Evolutionary conservation across 176 grass and related monocot genomes (phyloP).

Genomic region (Poa pratensis): DNA sequence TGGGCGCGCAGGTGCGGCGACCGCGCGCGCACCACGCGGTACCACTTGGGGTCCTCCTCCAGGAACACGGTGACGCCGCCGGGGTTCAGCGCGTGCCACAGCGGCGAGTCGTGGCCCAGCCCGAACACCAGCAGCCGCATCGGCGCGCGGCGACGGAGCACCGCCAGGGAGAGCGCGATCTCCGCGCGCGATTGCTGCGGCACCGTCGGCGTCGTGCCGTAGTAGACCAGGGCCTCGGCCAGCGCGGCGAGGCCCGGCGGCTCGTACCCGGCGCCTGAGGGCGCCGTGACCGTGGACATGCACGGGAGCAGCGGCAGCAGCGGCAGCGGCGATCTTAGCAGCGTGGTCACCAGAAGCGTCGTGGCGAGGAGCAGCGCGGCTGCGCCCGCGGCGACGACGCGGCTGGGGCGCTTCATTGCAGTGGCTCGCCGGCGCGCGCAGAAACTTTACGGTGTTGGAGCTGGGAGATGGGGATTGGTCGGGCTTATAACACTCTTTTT

Average conservation of each 20-base stretch:
- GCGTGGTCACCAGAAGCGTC: conserved; percentile 25
- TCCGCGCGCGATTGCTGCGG: conserved; percentile 61
- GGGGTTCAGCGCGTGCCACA: conserved; percentile 45
- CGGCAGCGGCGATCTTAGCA: conserved; percentile 17
- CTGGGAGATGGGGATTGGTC: too few relatives aligned
- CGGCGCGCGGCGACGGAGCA: background rate
- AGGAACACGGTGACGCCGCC: conserved; percentile 69
- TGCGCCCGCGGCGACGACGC: conserved; percentile 25
- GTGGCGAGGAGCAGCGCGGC: conserved; percentile 22
- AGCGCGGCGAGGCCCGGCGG: conserved; percentile 35
- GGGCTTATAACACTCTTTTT: too few relatives aligned
- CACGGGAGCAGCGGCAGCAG: conserved; percentile 29
- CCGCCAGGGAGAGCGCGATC: conserved; percentile 53
- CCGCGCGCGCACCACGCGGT: conserved; percentile 6
- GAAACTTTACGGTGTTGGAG: accelerated
- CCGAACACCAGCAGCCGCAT: too few relatives aligned
- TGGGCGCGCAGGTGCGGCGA: conserved; percentile 56
- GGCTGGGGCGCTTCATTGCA: conserved; percentile 23
- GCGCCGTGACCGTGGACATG: conserved; percentile 1
- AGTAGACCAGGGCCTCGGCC: conserved; percentile 29
- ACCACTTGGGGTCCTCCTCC: conserved; percentile 63
- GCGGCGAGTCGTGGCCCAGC: too few relatives aligned
- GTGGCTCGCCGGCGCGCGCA: too few relatives aligned
- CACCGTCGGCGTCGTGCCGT: conserved; percentile 38
- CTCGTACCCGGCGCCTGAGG: conserved; percentile 29